These are phyloP conservation scores for Salix dunnii DNA, from an alignment of 345 rosid species.

Conservation along the genomic window DNA sequence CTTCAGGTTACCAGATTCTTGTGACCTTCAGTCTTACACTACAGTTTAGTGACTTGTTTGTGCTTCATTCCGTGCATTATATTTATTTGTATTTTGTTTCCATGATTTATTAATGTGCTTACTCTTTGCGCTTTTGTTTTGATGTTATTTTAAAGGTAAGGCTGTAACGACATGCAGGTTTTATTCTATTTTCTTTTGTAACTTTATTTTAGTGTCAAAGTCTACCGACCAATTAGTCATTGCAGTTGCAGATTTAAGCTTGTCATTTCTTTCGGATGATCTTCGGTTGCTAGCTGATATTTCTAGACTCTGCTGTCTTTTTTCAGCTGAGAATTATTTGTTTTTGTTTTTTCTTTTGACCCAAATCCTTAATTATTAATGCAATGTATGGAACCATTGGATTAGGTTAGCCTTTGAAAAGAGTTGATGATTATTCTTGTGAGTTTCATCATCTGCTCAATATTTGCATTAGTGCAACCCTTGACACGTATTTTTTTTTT, in stretches of 20 bases:
- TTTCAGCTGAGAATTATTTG: not conserved
- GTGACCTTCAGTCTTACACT: not conserved
- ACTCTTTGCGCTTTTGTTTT: not conserved
- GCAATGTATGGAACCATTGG: not conserved
- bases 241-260: not conserved
- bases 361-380: not conserved
- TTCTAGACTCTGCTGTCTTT: not conserved
- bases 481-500: slow-evolving; percentile 12
- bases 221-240: not conserved
- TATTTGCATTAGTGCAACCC: not conserved
- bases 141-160: not conserved
- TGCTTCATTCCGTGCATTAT: not conserved
- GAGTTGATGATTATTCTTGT: not conserved
- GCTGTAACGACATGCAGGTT: not conserved
- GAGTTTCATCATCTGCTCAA: slow-evolving; percentile 1
- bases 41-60: not conserved
- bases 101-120: not conserved
- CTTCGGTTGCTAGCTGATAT: not conserved
- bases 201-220: not conserved
- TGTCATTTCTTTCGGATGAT: not conserved
- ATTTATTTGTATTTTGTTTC: not conserved
- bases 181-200: not conserved
- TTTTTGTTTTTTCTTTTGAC: not conserved
- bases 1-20: not conserved
- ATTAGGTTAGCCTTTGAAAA: not conserved